Base-by-base conservation (phyloP, 352 stramenopile species). In the Phytophthora pinifolia region DNA sequence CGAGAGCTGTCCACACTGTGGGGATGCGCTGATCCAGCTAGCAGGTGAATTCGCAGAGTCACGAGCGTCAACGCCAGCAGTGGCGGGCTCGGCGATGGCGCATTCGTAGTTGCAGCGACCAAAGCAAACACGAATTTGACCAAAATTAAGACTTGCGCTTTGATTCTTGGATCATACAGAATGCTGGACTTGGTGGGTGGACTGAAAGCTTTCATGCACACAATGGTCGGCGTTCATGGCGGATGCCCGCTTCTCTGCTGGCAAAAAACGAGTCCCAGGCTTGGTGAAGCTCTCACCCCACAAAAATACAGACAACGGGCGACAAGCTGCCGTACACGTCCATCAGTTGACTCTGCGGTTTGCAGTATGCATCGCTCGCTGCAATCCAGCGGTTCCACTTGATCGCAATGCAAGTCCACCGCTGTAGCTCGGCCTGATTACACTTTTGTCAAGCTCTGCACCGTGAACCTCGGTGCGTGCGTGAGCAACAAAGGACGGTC, bases 1-100 rank as follows among this genome's bases (percentile, higher is more conserved):
- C 56, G 75, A 89, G 53, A 53, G 45, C 36, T 90, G 82, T 54
- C 78, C 82, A 44, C 78, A 88, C 58, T 90, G 82, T 45, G 63
- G 48, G n/a, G 77, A 80, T 49, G 32, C 29, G 22, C 52, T 89
- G 9, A 62, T 82, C 4, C 49, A 83, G 25, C 25, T 56, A 2
- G 58, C 59, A 4, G 63, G 50, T 20, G 15, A 59, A n/a, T 30
- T 38, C 20, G 32, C 29, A 14, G 25, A 49, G 46, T 42, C 22
- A 27, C 17, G 22, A 49, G 39, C 31, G 42, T 9, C 20, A 27
- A 46, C 53, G 4, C 22, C 52, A 50, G 31, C 53, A 29, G 12
- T 32, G 44, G n/a, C 43, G 14, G 44, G 9, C n/a, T 13, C 22
- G 2, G 22, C 9, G 4, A 44, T 39, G 14, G 47, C 9, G 10